phyloP scores from a whole-genome alignment of 1,284 basidiomycete genomes.

The Vanrija sp. region DNA sequence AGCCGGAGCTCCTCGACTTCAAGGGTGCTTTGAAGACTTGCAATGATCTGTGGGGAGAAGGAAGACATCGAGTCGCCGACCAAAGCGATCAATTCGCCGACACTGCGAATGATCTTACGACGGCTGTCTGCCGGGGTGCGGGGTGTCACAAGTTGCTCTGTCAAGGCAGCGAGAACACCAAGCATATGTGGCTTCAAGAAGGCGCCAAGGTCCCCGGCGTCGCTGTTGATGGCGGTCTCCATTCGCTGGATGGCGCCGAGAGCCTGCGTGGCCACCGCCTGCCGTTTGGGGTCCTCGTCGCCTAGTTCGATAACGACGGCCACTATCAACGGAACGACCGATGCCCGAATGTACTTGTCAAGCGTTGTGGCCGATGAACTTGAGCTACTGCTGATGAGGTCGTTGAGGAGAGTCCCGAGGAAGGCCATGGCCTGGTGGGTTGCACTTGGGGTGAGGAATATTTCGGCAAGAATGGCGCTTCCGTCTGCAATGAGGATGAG shows the following conservation, averaged over 20 bases:
- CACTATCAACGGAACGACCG: constrained; percentile 63
- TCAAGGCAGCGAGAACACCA: constrained; percentile 74
- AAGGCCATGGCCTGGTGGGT: constrained; percentile 55
- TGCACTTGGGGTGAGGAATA: constrained; percentile 57
- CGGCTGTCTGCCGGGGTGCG: constrained; percentile 66
- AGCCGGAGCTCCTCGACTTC: constrained; percentile 64
- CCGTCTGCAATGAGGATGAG: constrained; percentile 61
- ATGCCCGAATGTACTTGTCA: constrained; percentile 55
- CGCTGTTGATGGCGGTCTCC: constrained; percentile 13
- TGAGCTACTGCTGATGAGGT: constrained; percentile 16
- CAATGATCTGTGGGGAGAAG: constrained; percentile 88
- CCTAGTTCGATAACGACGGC: constrained; percentile 73
- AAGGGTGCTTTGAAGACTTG: constrained; percentile 88
- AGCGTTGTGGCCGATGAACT: background rate
- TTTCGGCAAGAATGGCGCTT: constrained; percentile 64
- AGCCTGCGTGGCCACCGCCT: constrained; percentile 52
- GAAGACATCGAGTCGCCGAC: constrained; percentile 69
- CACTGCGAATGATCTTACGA: constrained; percentile 69
- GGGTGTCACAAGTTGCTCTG: constrained; percentile 70
- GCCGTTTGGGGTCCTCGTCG: constrained; percentile 58
- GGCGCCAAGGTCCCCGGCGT: constrained; percentile 51
- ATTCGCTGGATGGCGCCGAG: constrained; percentile 62
- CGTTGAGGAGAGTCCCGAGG: constrained; percentile 55
- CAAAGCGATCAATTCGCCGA: constrained; percentile 67
- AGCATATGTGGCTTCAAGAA: constrained; percentile 73